Conservation (phyloP, 129 eudicot genomes). For the Arctium minus region DNA sequence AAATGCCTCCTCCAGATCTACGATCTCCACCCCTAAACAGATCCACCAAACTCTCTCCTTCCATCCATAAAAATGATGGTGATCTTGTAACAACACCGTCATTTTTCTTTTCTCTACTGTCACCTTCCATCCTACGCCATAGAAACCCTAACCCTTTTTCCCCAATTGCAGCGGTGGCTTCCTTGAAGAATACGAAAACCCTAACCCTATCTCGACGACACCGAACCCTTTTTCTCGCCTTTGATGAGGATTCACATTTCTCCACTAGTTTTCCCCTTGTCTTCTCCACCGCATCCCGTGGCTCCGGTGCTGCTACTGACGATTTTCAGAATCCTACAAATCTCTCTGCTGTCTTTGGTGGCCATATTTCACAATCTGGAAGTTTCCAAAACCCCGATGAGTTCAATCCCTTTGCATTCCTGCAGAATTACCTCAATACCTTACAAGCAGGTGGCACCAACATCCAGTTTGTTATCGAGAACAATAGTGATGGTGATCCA, state of each 20-base stretch:
- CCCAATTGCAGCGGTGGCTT: slow-evolving; percentile 76
- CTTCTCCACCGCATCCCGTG: slow-evolving; percentile 42
- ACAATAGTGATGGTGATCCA: slow-evolving; percentile 18
- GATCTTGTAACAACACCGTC: too few relatives aligned
- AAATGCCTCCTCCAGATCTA: too few relatives aligned
- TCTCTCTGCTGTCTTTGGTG: slow-evolving; percentile 36
- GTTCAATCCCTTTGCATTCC: slow-evolving; percentile 66
- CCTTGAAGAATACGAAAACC: slow-evolving; percentile 67
- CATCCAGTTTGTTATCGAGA: slow-evolving; percentile 76
- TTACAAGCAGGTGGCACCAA: slow-evolving; percentile 66
- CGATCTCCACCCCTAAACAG: too few relatives aligned
- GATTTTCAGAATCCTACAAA: slow-evolving; percentile 28
- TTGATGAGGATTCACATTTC: slow-evolving; percentile 31
- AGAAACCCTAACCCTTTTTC: slow-evolving; percentile 39
- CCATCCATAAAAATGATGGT: too few relatives aligned
- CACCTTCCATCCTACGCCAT: too few relatives aligned
- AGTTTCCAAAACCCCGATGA: slow-evolving; percentile 34
- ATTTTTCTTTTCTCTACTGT: too few relatives aligned
- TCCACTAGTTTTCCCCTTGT: slow-evolving; percentile 31
- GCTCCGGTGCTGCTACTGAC: slow-evolving; percentile 15
- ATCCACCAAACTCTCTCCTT: too few relatives aligned
- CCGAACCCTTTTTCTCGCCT: slow-evolving; percentile 29
- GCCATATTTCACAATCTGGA: slow-evolving; percentile 21
- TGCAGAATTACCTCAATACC: slow-evolving; percentile 48
- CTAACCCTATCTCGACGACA: slow-evolving; percentile 40